A percentile compares a stretch with the other conserved stretches of the same genome.
Evolutionary conservation across 306 rosid species (phyloP).

Genomic region (Erythrophleum fordii): DNA sequence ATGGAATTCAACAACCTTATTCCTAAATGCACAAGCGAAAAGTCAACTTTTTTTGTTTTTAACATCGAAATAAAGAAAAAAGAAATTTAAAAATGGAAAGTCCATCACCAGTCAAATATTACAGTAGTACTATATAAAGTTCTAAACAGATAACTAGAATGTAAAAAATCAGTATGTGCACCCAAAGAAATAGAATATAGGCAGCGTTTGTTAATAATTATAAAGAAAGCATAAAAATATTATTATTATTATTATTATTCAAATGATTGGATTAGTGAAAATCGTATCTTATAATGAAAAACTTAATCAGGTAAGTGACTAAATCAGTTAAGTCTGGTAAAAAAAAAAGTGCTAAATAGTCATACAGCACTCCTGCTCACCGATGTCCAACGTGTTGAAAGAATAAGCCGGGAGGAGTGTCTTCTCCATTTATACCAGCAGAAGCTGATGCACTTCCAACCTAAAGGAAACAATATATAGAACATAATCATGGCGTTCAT

Average conservation of each 20-base stretch:
- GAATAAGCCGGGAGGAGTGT: constrained; percentile 17
- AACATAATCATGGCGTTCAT: no score
- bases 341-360: no score
- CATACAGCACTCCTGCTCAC: not conserved
- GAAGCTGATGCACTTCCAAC: not conserved
- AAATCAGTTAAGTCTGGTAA: no score
- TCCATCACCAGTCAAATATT: not conserved
- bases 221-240: no score
- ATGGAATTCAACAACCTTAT: constrained; percentile 68
- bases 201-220: no score
- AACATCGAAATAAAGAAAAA: not conserved
- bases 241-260: not conserved
- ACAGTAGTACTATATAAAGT: no score
- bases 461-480: not conserved
- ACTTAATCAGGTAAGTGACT: no score
- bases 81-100: not conserved
- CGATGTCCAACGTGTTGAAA: constrained; percentile 6
- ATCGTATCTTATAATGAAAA: no score
- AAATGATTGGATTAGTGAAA: no score
- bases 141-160: no score
- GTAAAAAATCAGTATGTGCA: no score
- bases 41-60: not conserved
- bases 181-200: no score
- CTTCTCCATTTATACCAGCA: not conserved
- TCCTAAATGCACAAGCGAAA: constrained; percentile 40